phyloP scores from a whole-genome alignment of 108 stramenopile species.

The Mediolabrus comicus region DNA sequence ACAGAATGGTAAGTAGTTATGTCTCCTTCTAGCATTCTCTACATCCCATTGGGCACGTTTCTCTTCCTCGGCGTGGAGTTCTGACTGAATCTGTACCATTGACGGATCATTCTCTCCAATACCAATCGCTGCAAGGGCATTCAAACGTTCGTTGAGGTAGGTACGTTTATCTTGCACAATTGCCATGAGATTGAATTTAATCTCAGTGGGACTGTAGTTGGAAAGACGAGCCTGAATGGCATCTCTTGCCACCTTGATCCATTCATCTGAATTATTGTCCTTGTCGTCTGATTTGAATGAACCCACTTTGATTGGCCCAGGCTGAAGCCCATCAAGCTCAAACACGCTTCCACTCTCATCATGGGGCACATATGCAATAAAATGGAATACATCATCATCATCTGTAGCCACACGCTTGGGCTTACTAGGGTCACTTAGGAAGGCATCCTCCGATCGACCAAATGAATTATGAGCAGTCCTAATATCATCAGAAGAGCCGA shows the following conservation, averaged over 20 bases:
- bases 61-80: constrained; percentile 57
- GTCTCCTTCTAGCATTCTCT: constrained; percentile 75
- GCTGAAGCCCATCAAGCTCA: constrained; percentile 94
- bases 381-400: constrained; percentile 94
- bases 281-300: constrained; percentile 11
- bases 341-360: constrained; percentile 67
- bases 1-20: constrained; percentile 83
- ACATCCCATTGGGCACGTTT: constrained; percentile 72
- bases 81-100: constrained; percentile 41
- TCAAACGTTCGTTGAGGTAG: constrained; percentile 48
- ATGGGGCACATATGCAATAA: constrained; percentile 89
- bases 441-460: constrained; percentile 81
- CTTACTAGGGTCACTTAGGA: constrained; percentile 58
- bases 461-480: constrained; percentile 91
- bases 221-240: constrained; percentile 80
- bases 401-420: constrained; percentile 43
- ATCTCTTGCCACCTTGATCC: constrained; percentile 71
- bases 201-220: constrained; percentile 57
- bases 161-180: constrained; percentile 75
- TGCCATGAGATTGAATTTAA: constrained; percentile 95
- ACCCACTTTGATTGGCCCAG: constrained; percentile 87
- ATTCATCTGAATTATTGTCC: constrained; percentile 32
- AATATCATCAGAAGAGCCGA: constrained; percentile 78
- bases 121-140: constrained; percentile 25
- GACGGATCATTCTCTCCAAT: constrained; percentile 26